Conservation (phyloP, 495 filamentous ascomycete species). For the Penicillium cosmopolitanum region DNA sequence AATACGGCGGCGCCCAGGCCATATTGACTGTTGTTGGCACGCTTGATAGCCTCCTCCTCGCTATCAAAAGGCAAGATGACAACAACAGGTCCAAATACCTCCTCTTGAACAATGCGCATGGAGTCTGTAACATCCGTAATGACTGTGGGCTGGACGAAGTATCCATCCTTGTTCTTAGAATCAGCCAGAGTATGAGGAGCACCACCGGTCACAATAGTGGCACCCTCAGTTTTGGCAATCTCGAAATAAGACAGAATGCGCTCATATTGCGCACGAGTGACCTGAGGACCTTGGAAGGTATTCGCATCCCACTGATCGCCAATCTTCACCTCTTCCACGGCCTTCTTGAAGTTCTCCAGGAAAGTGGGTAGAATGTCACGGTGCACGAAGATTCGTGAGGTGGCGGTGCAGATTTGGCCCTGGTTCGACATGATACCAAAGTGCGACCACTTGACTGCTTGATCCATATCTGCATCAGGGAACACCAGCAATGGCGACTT, state of each 20-base stretch:
- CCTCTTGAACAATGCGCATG: slow-evolving; percentile 71
- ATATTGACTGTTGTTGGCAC: slow-evolving; percentile 86
- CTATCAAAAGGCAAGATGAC: slow-evolving; percentile 77
- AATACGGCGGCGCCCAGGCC: slow-evolving; percentile 88
- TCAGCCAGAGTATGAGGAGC: slow-evolving; percentile 63
- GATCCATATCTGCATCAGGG: slow-evolving; percentile 82
- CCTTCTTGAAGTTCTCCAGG: slow-evolving; percentile 67
- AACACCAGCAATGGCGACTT: slow-evolving; percentile 86
- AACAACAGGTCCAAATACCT: slow-evolving; percentile 90
- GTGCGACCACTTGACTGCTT: slow-evolving; percentile 84
- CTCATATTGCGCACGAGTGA: slow-evolving; percentile 82
- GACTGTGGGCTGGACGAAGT: slow-evolving; percentile 72
- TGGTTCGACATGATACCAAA: slow-evolving; percentile 72
- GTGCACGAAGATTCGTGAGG: slow-evolving; percentile 81
- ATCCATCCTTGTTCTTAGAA: slow-evolving; percentile 53
- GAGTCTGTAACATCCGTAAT: slow-evolving; percentile 69
- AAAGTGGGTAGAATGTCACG: slow-evolving; percentile 77
- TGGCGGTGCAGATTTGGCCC: slow-evolving; percentile 90
- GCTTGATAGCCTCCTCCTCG: slow-evolving; percentile 78
- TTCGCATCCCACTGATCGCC: slow-evolving; percentile 76
- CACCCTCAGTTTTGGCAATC: slow-evolving; percentile 78
- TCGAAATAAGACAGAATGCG: slow-evolving; percentile 79
- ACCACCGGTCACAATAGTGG: slow-evolving; percentile 74
- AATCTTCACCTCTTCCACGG: slow-evolving; percentile 64
- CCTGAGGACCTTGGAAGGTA: slow-evolving; percentile 86